A percentile compares a stretch with the other conserved stretches of the same genome.
Conservation (phyloP, 2,329 filamentous ascomycete genomes). For the Graphiopsis chlorocephala region DNA sequence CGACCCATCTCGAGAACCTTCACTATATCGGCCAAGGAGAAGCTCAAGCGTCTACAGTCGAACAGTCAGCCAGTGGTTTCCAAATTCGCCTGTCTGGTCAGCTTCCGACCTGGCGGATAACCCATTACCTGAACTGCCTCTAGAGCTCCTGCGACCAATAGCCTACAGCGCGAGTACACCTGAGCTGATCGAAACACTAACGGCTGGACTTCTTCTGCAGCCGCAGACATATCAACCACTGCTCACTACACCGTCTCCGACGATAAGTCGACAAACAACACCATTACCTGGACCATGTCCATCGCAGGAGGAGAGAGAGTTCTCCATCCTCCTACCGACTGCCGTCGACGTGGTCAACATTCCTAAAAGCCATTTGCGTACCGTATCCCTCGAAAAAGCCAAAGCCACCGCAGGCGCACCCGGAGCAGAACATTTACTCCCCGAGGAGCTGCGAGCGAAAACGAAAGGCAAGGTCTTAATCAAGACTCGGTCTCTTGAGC, state of each 20-base stretch:
- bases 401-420: conserved; percentile 27
- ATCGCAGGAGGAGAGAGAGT: neutral
- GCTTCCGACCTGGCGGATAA: conserved; percentile 24
- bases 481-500: conserved; percentile 22
- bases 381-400: conserved; percentile 30
- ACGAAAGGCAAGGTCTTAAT: conserved; percentile 17
- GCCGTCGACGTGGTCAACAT: conserved; percentile 15
- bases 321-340: conserved; percentile 20
- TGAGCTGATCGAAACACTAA: conserved; percentile 20
- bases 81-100: conserved; percentile 10
- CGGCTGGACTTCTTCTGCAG: conserved; percentile 18
- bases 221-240: conserved; percentile 30
- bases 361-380: conserved; percentile 20
- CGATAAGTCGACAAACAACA: conserved; percentile 19
- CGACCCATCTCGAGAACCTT: conserved; percentile 3
- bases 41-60: conserved; percentile 37
- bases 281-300: conserved; percentile 16
- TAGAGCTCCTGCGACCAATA: conserved; percentile 25
- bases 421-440: conserved; percentile 29
- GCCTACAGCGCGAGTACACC: conserved; percentile 32
- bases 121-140: conserved; percentile 17
- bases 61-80: conserved; percentile 28
- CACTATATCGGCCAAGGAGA: conserved; percentile 18
- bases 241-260: conserved; percentile 27
- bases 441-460: conserved; percentile 32